phyloP scores from a whole-genome alignment of 257 asterid genomes.

The Scutellaria galericulata region DNA sequence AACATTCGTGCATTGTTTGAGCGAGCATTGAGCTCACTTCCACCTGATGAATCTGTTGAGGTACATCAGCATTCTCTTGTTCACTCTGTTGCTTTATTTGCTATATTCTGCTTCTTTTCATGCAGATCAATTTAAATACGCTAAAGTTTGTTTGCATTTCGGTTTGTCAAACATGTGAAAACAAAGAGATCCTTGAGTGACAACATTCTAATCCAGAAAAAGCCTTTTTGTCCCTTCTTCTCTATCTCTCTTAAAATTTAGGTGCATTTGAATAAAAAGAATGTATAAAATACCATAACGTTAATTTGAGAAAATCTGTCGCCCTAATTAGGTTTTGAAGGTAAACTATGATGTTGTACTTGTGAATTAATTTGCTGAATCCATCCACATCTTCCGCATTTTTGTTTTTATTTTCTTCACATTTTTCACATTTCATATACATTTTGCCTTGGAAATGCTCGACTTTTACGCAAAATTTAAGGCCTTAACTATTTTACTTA shows the following conservation, averaged over 20 bases:
- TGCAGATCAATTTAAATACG: neutral
- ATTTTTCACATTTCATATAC: neutral
- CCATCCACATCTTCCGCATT: slow-evolving; percentile 5
- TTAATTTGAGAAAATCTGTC: neutral
- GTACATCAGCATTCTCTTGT: slow-evolving; percentile 45
- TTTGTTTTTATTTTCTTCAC: slow-evolving; percentile 3
- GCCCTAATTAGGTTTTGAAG: neutral
- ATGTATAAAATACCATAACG: neutral
- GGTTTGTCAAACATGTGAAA: neutral
- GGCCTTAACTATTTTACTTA: neutral
- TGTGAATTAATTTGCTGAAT: slow-evolving; percentile 15
- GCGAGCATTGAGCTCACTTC: slow-evolving; percentile 91
- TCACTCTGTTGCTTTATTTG: slow-evolving; percentile 11
- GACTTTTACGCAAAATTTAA: slow-evolving; percentile 2
- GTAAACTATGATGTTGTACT: neutral
- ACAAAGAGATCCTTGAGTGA: neutral
- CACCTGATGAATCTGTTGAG: slow-evolving; percentile 94
- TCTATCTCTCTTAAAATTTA: neutral
- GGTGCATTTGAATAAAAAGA: neutral
- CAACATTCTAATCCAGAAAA: neutral
- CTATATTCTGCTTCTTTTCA: neutral
- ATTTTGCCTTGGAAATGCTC: slow-evolving; percentile 7
- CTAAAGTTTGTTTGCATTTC: neutral
- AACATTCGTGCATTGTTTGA: slow-evolving; percentile 97
- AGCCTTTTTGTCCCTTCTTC: too few relatives aligned